A percentile compares a stretch with the other conserved stretches of the same genome.
These are phyloP conservation scores for Anisodus tanguticus DNA, from an alignment of 257 asterid species.

Conservation along the genomic window DNA sequence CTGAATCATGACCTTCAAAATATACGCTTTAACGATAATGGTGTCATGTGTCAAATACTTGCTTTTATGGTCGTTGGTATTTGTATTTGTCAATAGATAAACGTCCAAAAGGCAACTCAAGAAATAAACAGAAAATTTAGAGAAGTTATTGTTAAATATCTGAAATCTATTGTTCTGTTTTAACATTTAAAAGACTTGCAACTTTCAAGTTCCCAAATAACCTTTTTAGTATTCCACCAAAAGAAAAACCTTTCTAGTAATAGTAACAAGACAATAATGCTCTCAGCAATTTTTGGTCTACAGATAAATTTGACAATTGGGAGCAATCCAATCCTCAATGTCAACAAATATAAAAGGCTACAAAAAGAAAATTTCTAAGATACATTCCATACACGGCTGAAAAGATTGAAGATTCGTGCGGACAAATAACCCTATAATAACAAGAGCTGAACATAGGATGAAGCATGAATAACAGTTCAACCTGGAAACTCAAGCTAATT, in stretches of 20 bases:
- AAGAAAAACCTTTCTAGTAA: background rate
- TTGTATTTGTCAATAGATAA: too few relatives aligned
- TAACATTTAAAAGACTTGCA: too few relatives aligned
- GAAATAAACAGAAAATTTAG: too few relatives aligned
- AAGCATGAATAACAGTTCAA: constrained; percentile 26
- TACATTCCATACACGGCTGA: constrained; percentile 22
- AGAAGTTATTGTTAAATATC: too few relatives aligned
- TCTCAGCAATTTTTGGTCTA: background rate
- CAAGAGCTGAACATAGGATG: background rate
- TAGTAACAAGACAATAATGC: background rate
- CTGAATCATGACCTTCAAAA: too few relatives aligned
- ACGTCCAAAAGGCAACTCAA: too few relatives aligned
- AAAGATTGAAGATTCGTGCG: background rate
- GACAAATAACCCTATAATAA: constrained; percentile 19
- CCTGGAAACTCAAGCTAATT: constrained; percentile 26
- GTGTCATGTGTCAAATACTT: too few relatives aligned
- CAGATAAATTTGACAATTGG: background rate
- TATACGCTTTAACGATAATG: too few relatives aligned
- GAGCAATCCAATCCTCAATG: background rate
- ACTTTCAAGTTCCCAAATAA: background rate
- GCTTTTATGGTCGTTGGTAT: too few relatives aligned
- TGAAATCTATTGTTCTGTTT: too few relatives aligned
- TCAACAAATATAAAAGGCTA: background rate
- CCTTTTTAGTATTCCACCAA: too few relatives aligned
- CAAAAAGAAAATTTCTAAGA: background rate